phyloP scores from a whole-genome alignment of 441 rosid species.

The Mallotus repandus region DNA sequence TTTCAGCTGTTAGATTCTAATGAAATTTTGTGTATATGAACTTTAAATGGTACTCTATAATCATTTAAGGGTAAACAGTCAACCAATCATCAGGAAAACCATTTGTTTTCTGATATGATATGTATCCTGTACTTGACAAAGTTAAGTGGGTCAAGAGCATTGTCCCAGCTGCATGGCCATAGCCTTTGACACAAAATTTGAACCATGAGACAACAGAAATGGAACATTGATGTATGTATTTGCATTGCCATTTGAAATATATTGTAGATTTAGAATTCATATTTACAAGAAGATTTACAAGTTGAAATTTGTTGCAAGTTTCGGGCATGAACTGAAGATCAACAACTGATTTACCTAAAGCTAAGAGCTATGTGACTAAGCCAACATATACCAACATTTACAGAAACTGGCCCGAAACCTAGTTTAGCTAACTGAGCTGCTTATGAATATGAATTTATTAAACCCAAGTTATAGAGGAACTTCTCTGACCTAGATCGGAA shows the following conservation, averaged over 20 bases:
- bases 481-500: slow-evolving; percentile 77
- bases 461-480: slow-evolving; percentile 66
- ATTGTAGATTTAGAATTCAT: slow-evolving; percentile 6
- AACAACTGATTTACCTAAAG: slow-evolving; percentile 30
- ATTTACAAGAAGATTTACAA: slow-evolving; percentile 28
- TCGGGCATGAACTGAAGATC: slow-evolving; percentile 22
- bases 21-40: neutral
- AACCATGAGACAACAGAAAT: neutral
- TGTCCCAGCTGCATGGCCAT: neutral
- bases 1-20: neutral
- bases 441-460: slow-evolving; percentile 57
- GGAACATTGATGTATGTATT: slow-evolving; percentile 3
- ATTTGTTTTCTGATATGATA: neutral
- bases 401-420: neutral
- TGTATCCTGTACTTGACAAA: neutral
- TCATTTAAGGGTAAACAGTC: neutral
- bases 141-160: neutral
- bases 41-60: neutral
- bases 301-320: slow-evolving; percentile 16
- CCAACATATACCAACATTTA: neutral
- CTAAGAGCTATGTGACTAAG: slow-evolving; percentile 6
- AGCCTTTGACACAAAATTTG: neutral
- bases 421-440: slow-evolving; percentile 11
- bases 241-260: slow-evolving; percentile 10
- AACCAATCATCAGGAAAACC: neutral